A percentile compares a stretch with the other conserved stretches of the same genome.
These are phyloP conservation scores for Vitis hybrid DNA, from an alignment of 177 flowering plant genomes.

Conservation along the genomic window DNA sequence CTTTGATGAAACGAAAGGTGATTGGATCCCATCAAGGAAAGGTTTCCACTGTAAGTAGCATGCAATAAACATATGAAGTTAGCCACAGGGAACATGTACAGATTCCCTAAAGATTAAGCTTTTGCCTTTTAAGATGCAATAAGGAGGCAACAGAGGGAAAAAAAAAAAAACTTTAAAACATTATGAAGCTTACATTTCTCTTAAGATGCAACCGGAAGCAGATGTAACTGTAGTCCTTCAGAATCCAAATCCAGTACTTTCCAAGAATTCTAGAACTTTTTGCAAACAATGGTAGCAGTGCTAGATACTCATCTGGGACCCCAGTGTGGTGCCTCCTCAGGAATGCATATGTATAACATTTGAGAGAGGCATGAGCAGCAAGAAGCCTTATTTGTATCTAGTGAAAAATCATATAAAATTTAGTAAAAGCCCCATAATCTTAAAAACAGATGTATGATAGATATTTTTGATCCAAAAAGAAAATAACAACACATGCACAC, in stretches of 20 bases:
- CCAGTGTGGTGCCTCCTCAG: conserved; percentile 51
- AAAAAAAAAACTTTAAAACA: conserved; percentile 5
- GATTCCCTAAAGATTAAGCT: not conserved
- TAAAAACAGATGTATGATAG: not conserved
- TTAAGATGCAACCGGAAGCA: conserved; percentile 57
- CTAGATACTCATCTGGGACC: conserved; percentile 66
- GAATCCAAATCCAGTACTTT: conserved; percentile 67
- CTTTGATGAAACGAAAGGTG: conserved; percentile 64
- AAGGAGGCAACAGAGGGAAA: not conserved
- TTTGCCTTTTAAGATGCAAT: not conserved
- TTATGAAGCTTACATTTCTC: conserved; percentile 51
- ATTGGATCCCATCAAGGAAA: conserved; percentile 85
- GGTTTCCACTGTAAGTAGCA: conserved; percentile 63
- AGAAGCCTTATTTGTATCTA: conserved; percentile 89
- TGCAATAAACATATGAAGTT: conserved; percentile 11
- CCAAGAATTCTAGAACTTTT: conserved; percentile 74
- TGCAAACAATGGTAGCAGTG: conserved; percentile 74
- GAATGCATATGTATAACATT: conserved; percentile 77
- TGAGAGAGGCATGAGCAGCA: conserved; percentile 98
- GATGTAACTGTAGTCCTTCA: conserved; percentile 65
- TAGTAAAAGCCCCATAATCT: not conserved
- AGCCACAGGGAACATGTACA: not conserved
- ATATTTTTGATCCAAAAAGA: not conserved
- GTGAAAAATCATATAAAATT: conserved; percentile 7
- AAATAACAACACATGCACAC: not conserved